phyloP scores from a whole-genome alignment of 257 asterid species.

The Solanum paucissectum region DNA sequence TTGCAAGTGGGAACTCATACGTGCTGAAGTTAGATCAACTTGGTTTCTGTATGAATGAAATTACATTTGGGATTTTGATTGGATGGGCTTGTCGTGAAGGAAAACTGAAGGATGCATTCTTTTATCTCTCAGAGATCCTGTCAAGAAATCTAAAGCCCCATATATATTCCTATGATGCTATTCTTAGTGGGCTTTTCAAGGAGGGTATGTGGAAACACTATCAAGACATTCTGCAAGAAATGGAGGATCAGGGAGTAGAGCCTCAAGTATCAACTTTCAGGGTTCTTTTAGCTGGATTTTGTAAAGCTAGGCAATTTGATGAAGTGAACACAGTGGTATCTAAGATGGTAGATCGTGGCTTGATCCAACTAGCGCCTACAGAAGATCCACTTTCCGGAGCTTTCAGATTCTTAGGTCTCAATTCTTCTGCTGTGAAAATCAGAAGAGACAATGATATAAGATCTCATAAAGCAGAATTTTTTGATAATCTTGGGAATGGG shows the following conservation, averaged over 20 bases:
- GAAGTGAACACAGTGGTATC: conserved; percentile 41
- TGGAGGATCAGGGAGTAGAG: conserved; percentile 52
- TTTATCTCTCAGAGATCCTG: conserved; percentile 47
- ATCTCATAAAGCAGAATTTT: conserved; percentile 53
- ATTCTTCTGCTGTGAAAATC: conserved; percentile 54
- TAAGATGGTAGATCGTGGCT: conserved; percentile 44
- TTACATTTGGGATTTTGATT: conserved; percentile 66
- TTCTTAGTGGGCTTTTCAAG: conserved; percentile 60
- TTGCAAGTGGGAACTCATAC: conserved; percentile 37
- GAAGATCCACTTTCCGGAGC: conserved; percentile 55
- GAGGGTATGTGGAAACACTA: conserved; percentile 65
- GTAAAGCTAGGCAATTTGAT: conserved; percentile 54
- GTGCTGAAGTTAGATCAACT: conserved; percentile 44
- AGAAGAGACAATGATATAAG: conserved; percentile 64
- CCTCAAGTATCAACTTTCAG: conserved; percentile 49
- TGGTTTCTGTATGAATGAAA: conserved; percentile 54
- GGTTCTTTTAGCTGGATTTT: conserved; percentile 69
- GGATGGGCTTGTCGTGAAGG: conserved; percentile 64
- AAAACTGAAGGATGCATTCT: conserved; percentile 40
- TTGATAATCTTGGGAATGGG: conserved; percentile 86
- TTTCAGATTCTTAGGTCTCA: conserved; percentile 42
- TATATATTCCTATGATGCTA: conserved; percentile 61
- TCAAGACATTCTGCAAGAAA: conserved; percentile 51
- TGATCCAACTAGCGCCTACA: conserved; percentile 21
- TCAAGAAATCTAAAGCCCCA: conserved; percentile 54